phyloP scores from a whole-genome alignment of 371 early-diverging fungal genomes.

The Mucor indicus region DNA sequence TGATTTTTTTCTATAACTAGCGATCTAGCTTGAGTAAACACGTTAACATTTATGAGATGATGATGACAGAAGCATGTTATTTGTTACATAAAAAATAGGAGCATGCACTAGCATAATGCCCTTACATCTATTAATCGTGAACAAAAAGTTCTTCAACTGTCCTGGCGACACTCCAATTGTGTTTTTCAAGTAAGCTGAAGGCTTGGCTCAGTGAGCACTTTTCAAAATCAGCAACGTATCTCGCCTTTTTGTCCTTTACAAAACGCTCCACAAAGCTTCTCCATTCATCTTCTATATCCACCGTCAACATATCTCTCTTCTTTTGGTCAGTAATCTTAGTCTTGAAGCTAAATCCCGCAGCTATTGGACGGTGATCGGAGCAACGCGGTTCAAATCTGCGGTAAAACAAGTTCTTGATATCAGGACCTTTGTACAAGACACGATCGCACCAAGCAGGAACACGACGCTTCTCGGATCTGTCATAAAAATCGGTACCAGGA shows the following conservation, averaged over 20 bases:
- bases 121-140: too few relatives aligned
- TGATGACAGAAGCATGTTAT: too few relatives aligned
- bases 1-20: too few relatives aligned
- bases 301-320: slow-evolving; percentile 23
- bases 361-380: slow-evolving; percentile 85
- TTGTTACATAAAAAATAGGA: too few relatives aligned
- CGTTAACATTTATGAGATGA: too few relatives aligned
- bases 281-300: slow-evolving; percentile 23
- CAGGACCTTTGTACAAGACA: slow-evolving; percentile 50
- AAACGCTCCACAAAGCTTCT: slow-evolving; percentile 4
- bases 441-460: slow-evolving; percentile 90
- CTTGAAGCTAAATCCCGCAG: slow-evolving; percentile 54
- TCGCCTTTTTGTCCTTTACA: slow-evolving; percentile 23
- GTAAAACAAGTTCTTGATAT: slow-evolving; percentile 40
- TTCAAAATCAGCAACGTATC: slow-evolving; percentile 29
- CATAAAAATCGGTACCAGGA: slow-evolving; percentile 67
- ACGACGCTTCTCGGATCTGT: slow-evolving; percentile 80
- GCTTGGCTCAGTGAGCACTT: slow-evolving; percentile 25
- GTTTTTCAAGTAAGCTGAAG: slow-evolving; percentile 8
- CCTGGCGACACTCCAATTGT: slow-evolving; percentile 27
- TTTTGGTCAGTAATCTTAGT: slow-evolving; percentile 55
- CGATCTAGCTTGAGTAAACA: too few relatives aligned
- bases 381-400: slow-evolving; percentile 58
- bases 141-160: slow-evolving; percentile 12
- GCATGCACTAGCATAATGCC: too few relatives aligned